These are phyloP conservation scores for Paramecium tetraurelia DNA, from an alignment of 73 alveolate species.

Conservation along the genomic window DNA sequence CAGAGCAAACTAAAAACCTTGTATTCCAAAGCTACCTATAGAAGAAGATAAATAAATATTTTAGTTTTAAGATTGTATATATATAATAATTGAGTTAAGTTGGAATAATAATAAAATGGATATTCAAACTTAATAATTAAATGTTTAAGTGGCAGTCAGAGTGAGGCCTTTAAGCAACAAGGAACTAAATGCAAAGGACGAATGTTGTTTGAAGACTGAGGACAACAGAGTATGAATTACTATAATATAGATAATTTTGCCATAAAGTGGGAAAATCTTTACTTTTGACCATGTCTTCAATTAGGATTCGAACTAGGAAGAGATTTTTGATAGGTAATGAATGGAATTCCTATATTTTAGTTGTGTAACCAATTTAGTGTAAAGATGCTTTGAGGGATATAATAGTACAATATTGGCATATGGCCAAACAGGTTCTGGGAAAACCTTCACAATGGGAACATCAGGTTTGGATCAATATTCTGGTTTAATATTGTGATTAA, in stretches of 20 bases:
- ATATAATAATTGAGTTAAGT: background rate
- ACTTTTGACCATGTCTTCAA: conserved; percentile 90
- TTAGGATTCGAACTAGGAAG: conserved; percentile 83
- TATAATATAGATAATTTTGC: conserved; percentile 57
- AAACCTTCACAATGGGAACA: conserved; percentile 98
- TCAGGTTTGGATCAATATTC: conserved; percentile 72
- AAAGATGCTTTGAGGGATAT: conserved; percentile 89
- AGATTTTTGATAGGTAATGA: conserved; percentile 67
- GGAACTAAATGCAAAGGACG: conserved; percentile 69
- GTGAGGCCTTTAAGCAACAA: conserved; percentile 89
- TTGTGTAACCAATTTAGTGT: conserved; percentile 83
- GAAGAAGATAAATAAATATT: background rate
- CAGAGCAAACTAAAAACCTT: too few species aligned
- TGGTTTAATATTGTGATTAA: conserved; percentile 81
- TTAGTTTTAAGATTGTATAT: background rate
- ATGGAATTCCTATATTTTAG: background rate
- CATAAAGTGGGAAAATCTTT: conserved; percentile 64
- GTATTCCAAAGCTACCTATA: background rate
- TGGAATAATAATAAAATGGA: conserved; percentile 3
- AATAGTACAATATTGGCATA: conserved; percentile 97
- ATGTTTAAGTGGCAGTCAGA: conserved; percentile 86
- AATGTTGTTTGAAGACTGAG: conserved; percentile 53
- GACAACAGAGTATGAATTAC: conserved; percentile 73
- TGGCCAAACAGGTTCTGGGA: conserved; percentile 98
- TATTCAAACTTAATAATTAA: conserved; percentile 63